Conservation (phyloP, 2,329 filamentous ascomycete species). For the Hypoxylon sp. region DNA sequence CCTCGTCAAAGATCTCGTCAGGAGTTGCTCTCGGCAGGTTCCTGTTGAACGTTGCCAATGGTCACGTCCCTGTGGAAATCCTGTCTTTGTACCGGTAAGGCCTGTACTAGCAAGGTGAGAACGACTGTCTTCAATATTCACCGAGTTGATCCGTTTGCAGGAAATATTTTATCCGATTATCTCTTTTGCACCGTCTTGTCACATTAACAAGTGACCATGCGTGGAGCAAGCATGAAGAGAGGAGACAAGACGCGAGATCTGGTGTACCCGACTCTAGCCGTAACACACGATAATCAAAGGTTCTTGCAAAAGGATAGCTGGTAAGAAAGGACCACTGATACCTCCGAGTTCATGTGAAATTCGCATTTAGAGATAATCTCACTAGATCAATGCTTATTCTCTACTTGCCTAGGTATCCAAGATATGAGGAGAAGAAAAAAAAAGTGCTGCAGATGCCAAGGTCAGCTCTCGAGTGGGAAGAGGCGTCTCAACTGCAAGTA, state of each 20-base stretch:
- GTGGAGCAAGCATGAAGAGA: conserved; percentile 8
- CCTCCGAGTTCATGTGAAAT: background rate
- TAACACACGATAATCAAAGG: conserved; percentile 20
- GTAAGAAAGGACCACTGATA: background rate
- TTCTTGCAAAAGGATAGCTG: background rate
- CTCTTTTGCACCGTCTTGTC: conserved; percentile 11
- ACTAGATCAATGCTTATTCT: conserved; percentile 2
- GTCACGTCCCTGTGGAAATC: conserved; percentile 19
- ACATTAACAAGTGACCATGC: conserved; percentile 6
- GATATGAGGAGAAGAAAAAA: conserved; percentile 9
- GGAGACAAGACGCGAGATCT: conserved; percentile 19
- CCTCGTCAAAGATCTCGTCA: background rate
- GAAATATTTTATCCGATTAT: conserved; percentile 15
- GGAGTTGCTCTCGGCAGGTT: conserved; percentile 25
- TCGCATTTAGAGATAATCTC: background rate
- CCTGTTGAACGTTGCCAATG: conserved; percentile 17
- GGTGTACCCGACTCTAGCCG: conserved; percentile 26
- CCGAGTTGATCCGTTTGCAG: conserved; percentile 16
- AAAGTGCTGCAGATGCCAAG: conserved; percentile 16
- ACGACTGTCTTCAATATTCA: conserved; percentile 34
- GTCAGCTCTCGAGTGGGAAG: conserved; percentile 23
- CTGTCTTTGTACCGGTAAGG: conserved; percentile 14
- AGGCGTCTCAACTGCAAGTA: conserved; percentile 32
- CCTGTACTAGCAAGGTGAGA: conserved; percentile 16
- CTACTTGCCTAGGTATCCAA: background rate